A percentile compares a stretch with the other conserved stretches of the same genome.
Evolutionary conservation across 2,329 filamentous ascomycete genomes (phyloP).

Genomic region (Chaetothyriales sp.): DNA sequence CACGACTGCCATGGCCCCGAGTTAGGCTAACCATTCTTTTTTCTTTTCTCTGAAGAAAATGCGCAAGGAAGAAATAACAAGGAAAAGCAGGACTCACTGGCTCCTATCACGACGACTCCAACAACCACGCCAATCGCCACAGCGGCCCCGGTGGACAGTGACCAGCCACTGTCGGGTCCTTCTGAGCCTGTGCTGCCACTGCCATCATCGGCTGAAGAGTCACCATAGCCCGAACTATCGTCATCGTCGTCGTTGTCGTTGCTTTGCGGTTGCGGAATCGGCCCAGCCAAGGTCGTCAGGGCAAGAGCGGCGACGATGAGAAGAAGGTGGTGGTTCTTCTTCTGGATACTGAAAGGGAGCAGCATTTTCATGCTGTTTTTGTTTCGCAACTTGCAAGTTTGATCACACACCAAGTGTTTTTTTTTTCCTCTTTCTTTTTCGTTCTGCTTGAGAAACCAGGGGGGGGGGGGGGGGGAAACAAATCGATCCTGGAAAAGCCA

Average conservation of each 20-base stretch:
- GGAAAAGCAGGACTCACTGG: conserved; percentile 39
- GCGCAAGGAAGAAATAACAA: too few relatives aligned
- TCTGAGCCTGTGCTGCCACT: conserved; percentile 40
- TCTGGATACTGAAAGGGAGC: too few relatives aligned
- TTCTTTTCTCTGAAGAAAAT: too few relatives aligned
- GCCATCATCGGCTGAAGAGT: conserved; percentile 27
- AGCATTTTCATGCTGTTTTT: too few relatives aligned
- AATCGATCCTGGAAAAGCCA: too few relatives aligned
- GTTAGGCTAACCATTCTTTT: neutral
- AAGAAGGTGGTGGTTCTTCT: neutral
- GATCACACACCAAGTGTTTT: too few relatives aligned
- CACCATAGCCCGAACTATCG: conserved; percentile 10
- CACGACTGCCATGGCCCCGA: conserved; percentile 5
- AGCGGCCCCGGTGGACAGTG: conserved; percentile 53
- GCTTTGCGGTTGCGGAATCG: neutral
- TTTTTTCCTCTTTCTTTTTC: too few relatives aligned
- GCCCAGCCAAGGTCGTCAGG: neutral
- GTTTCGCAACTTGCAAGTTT: too few relatives aligned
- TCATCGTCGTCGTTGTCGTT: neutral
- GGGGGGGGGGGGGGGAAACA: too few relatives aligned
- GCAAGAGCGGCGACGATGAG: neutral
- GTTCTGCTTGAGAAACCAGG: too few relatives aligned
- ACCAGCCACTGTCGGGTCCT: conserved; percentile 44
- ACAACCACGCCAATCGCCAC: conserved; percentile 63
- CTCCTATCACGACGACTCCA: conserved; percentile 49